Base-by-base conservation (phyloP, 2,329 filamentous ascomycete species). In the Exophiala spinifera region DNA sequence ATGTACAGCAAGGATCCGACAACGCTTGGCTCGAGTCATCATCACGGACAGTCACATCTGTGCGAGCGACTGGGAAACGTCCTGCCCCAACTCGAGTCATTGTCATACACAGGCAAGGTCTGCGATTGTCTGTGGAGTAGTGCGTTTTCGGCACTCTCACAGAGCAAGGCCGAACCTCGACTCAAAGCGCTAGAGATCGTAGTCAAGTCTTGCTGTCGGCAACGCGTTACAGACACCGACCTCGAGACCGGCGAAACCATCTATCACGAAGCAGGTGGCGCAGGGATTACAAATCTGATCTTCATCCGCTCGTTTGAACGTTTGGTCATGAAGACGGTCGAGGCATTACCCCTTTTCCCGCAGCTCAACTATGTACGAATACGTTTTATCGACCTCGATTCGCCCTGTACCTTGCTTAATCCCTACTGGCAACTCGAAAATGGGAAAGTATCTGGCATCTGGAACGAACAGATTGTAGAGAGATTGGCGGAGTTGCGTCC, bases 361-460 rank as follows among this genome's bases (percentile, higher is more conserved):
- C 72, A 75, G n/a, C 70, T 91, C 28, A 73, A 83, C 42, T 82
- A 83, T 67, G 69, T 91, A 59, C 78, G 86, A 53, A 88, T 90
- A 64, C 83, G 87, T 51, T 90, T 88, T 64, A 84, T 90, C 49
- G 87, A 90, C 68, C 75, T 90, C 4, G 87, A 90, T 65, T 88
- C 86, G 1, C 81, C 84, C 2, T 77, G 86, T 13, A 86, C 86
- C 3, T 80, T 84, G 1, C 72, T 89, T 3, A 89, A 90, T 63
- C 87, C 87, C 0, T 89, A 85, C 65, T 91, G 89, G 66, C 73
- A 86, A 52, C 71, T 89, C 39, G 73, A 78, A 31, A 75, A 83
- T 44, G 79, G 80, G 34, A 71, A 75, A 63, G 87, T 84, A 63
- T 84, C 81, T 1, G 87, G 87, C 4, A 79, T 91, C 1, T 91